These are phyloP conservation scores for Megacollybia marginata DNA, from an alignment of 768 basidiomycete species.

Conservation along the genomic window DNA sequence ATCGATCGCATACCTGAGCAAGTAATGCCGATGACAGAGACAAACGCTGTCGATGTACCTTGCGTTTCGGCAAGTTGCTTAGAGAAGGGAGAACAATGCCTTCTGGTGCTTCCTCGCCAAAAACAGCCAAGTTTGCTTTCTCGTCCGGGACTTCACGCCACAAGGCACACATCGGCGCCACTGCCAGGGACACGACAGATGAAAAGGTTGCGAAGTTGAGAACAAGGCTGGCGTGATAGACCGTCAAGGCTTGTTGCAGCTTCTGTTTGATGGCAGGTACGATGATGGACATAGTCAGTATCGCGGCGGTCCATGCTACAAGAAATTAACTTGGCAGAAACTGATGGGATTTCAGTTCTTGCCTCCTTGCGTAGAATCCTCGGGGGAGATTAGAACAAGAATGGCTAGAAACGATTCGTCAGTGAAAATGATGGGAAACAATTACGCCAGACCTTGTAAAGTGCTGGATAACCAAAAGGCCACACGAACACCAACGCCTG, in stretches of 20 bases:
- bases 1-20: neutral
- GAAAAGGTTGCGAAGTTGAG: slow-evolving; percentile 8
- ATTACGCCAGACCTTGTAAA: neutral
- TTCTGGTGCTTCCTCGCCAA: neutral
- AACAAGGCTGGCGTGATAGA: slow-evolving; percentile 6
- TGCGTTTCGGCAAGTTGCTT: neutral
- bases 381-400: neutral
- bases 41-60: neutral
- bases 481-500: slow-evolving; percentile 1
- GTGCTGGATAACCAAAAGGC: neutral
- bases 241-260: neutral
- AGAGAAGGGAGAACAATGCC: neutral
- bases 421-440: neutral
- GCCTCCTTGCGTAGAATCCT: neutral
- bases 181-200: slow-evolving; percentile 4
- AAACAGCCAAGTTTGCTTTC: neutral
- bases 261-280: slow-evolving; percentile 7
- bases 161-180: slow-evolving; percentile 5
- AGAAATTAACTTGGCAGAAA: neutral
- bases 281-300: slow-evolving; percentile 3
- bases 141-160: slow-evolving; percentile 1
- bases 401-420: neutral
- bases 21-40: neutral
- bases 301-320: slow-evolving; percentile 4
- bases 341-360: neutral